phyloP scores from a whole-genome alignment of 495 filamentous ascomycete species.

The Aspergillus egyptiacus region DNA sequence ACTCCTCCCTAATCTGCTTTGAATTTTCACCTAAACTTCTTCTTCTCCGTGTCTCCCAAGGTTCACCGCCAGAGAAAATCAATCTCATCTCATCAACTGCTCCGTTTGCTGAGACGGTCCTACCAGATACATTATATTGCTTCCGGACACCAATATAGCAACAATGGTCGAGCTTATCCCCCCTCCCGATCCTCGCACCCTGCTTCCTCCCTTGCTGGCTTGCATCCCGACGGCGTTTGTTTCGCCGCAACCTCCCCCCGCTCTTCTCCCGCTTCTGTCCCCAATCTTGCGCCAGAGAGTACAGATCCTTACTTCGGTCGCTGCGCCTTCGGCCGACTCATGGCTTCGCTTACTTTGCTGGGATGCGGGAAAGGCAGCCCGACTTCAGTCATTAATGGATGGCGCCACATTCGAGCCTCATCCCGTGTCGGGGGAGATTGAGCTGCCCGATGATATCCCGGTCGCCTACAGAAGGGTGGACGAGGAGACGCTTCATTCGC shows the following conservation, averaged over 20 bases:
- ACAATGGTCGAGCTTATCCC: slow-evolving; percentile 52
- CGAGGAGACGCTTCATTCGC: slow-evolving; percentile 75
- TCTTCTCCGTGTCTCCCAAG: neutral
- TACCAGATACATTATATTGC: too few relatives aligned
- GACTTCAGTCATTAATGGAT: slow-evolving; percentile 58
- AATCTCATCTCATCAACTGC: neutral
- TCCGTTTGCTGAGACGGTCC: neutral
- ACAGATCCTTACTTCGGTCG: slow-evolving; percentile 58
- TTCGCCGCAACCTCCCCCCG: slow-evolving; percentile 69
- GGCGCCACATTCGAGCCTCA: slow-evolving; percentile 74
- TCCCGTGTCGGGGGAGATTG: slow-evolving; percentile 87
- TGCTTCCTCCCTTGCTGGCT: slow-evolving; percentile 74
- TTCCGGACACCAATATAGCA: neutral
- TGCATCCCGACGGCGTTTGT: slow-evolving; percentile 79
- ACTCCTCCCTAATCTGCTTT: too few relatives aligned
- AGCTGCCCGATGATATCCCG: slow-evolving; percentile 59
- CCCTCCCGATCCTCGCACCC: slow-evolving; percentile 55
- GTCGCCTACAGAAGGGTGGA: slow-evolving; percentile 69
- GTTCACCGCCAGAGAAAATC: slow-evolving; percentile 3
- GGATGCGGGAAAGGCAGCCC: slow-evolving; percentile 60
- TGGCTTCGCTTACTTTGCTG: slow-evolving; percentile 93
- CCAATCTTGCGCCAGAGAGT: slow-evolving; percentile 89
- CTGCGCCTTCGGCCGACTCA: slow-evolving; percentile 57
- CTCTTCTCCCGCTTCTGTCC: slow-evolving; percentile 74
- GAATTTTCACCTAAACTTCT: too few relatives aligned